Percentiles rank a stretch among this genome's conserved stretches.
Conservation (phyloP, 1,139 yeast genomes). For the Geotrichum australiense region DNA sequence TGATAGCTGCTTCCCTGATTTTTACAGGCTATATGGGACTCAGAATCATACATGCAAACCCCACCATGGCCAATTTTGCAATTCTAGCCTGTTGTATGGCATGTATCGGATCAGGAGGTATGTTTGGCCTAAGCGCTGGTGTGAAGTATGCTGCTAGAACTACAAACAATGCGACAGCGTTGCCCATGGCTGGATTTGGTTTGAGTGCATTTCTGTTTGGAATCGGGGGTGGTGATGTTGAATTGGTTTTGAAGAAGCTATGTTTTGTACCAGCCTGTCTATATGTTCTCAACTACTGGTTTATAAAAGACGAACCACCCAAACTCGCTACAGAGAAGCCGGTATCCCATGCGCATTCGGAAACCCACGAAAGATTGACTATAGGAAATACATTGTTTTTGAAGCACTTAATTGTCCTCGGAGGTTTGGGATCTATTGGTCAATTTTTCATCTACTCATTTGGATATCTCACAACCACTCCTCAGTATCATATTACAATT, state of each 20-base stretch:
- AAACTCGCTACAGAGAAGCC: background rate
- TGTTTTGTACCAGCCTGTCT: slow-evolving; percentile 27
- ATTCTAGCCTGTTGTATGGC: slow-evolving; percentile 25
- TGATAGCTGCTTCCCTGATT: slow-evolving; percentile 31
- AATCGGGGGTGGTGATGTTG: slow-evolving; percentile 32
- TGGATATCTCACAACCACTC: slow-evolving; percentile 50
- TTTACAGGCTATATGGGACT: slow-evolving; percentile 26
- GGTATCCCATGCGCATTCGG: background rate
- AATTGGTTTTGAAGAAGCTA: slow-evolving; percentile 27
- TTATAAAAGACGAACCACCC: slow-evolving; percentile 23
- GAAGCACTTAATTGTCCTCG: slow-evolving; percentile 41
- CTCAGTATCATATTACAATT: slow-evolving; percentile 62
- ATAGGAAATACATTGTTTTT: slow-evolving; percentile 26
- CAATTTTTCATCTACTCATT: slow-evolving; percentile 64
- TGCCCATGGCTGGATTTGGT: slow-evolving; percentile 36
- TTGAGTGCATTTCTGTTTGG: slow-evolving; percentile 34
- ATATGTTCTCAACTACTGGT: slow-evolving; percentile 25
- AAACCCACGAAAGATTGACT: background rate
- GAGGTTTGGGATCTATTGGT: slow-evolving; percentile 59
- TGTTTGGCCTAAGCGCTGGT: slow-evolving; percentile 31
- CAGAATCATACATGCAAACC: slow-evolving; percentile 23
- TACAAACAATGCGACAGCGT: slow-evolving; percentile 31
- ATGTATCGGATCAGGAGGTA: slow-evolving; percentile 31
- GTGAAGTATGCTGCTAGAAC: slow-evolving; percentile 31
- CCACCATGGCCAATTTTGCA: slow-evolving; percentile 19